Evolutionary conservation across 2,329 filamentous ascomycete species (phyloP).

Genomic region (Cordyceps fumosorosea): DNA sequence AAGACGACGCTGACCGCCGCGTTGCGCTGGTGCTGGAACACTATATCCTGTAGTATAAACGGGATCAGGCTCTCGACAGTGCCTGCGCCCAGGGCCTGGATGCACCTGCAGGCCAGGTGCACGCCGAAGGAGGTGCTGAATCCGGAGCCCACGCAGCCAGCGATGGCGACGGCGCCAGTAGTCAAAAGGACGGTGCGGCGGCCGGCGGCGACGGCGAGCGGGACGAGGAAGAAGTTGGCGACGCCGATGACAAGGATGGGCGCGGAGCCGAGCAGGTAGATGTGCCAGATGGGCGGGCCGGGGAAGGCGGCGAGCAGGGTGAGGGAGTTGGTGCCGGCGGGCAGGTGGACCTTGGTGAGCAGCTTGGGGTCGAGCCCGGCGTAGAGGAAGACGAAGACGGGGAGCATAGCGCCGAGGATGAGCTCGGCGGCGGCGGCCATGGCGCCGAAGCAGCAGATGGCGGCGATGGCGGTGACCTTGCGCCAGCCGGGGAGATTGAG

Average conservation of each 20-base stretch:
- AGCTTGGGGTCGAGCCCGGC: constrained; percentile 25
- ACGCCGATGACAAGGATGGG: constrained; percentile 31
- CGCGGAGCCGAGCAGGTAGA: constrained; percentile 27
- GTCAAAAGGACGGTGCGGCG: constrained; percentile 30
- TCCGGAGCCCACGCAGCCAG: constrained; percentile 30
- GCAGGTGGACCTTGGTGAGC: constrained; percentile 22
- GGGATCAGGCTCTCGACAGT: constrained; percentile 31
- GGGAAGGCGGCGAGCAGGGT: constrained; percentile 24
- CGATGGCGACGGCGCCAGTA: constrained; percentile 26
- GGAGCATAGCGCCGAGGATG: constrained; percentile 25
- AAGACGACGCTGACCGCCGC: constrained; percentile 26
- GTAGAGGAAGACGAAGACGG: constrained; percentile 30
- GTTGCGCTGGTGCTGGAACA: constrained; percentile 33
- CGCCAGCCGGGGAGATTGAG: constrained; percentile 2
- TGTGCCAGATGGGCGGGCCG: constrained; percentile 23
- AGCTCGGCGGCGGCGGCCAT: constrained; percentile 12
- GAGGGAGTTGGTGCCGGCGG: constrained; percentile 21
- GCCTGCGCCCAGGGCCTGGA: constrained; percentile 31
- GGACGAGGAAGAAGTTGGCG: constrained; percentile 30
- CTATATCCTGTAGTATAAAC: constrained; percentile 32
- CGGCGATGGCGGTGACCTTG: background rate
- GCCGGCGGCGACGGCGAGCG: constrained; percentile 30
- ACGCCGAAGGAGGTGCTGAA: constrained; percentile 23
- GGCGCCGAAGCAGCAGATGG: constrained; percentile 27
- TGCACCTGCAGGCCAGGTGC: constrained; percentile 27